These are phyloP conservation scores for Pseudomonodictys pantanalensis DNA, from an alignment of 495 filamentous ascomycete genomes.

Conservation along the genomic window DNA sequence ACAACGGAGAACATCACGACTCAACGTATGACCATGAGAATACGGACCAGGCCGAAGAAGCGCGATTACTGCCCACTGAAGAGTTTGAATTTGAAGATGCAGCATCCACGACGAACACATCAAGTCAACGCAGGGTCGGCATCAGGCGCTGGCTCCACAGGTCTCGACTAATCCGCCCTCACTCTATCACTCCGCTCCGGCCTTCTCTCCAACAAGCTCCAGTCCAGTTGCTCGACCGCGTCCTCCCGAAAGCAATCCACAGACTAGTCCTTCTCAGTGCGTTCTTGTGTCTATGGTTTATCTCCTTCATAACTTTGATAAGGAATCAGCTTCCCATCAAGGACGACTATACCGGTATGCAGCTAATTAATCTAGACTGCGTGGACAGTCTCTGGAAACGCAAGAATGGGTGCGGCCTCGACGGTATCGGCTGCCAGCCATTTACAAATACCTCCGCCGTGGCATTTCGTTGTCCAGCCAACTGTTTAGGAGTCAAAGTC, in stretches of 20 bases:
- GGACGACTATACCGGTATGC: neutral
- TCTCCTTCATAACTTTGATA: neutral
- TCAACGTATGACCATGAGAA: too few species aligned
- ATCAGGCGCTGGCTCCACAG: neutral
- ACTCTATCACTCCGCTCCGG: conserved; percentile 5
- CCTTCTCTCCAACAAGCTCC: conserved; percentile 10
- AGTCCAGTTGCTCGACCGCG: neutral
- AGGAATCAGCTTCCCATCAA: conserved; percentile 10
- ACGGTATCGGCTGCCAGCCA: conserved; percentile 41
- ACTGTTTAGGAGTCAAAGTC: conserved; percentile 34
- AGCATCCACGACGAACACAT: neutral
- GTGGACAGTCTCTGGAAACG: conserved; percentile 16
- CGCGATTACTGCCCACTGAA: too few species aligned
- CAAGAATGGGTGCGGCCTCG: conserved; percentile 37
- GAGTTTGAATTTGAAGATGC: conserved; percentile 18
- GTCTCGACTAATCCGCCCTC: neutral
- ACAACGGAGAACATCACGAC: too few species aligned
- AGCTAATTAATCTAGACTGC: conserved; percentile 20
- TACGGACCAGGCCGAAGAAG: too few species aligned
- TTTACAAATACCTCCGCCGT: conserved; percentile 39
- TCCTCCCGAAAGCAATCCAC: neutral
- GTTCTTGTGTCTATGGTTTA: neutral
- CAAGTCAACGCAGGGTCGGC: neutral
- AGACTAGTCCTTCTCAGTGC: neutral
- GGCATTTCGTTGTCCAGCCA: conserved; percentile 43